Base-by-base conservation (phyloP, 2,329 filamentous ascomycete genomes). In the Clarireedia hainanense region DNA sequence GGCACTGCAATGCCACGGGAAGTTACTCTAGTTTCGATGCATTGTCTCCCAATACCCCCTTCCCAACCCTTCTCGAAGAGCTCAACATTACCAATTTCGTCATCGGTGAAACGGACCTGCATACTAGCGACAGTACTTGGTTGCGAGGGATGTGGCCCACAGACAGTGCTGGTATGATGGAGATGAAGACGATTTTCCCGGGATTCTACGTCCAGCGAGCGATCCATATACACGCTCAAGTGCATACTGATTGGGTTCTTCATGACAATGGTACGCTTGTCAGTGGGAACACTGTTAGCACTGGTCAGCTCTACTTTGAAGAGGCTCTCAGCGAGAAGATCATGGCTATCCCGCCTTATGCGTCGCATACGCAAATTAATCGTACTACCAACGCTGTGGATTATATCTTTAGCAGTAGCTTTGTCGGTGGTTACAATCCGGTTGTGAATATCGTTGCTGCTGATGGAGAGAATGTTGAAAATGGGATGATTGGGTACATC, bases 271-370 rank as follows among this genome's bases (percentile, higher is more conserved):
- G 79, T 66, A 77, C 76, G 55, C 76, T 81, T 60, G 69, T 70
- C 42, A 76, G 73, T 58, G 74, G 74, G 37, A 73, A 70, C 52
- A 75, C 79, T 55, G 76, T 77, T 15, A 66, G 62, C 42, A 75
- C 85, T 37, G 82, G 83, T n/a, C 83, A 86, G 66, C 67, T 83
- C 52, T 86, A 82, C 74, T 82, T 84, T 65, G 80, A 84, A 67
- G 78, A 85, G 66, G 72, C 74, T 59, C 75, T 86, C 12, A 75
- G 80, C 60, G 60, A 65, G 43, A 61, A 72, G 39, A 79, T 85
- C 54, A 76, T 81, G 61, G 67, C 67, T 14, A 70, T 70, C 0
- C 59, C 67, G 2, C 78, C 80, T 1, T 80, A 80, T 67, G 65
- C 58, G 5, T 66, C 66, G 57, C 80, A 80, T 67, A 72, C 68